Conservation (phyloP, 75 land plant genomes). For the Picea glauca region DNA sequence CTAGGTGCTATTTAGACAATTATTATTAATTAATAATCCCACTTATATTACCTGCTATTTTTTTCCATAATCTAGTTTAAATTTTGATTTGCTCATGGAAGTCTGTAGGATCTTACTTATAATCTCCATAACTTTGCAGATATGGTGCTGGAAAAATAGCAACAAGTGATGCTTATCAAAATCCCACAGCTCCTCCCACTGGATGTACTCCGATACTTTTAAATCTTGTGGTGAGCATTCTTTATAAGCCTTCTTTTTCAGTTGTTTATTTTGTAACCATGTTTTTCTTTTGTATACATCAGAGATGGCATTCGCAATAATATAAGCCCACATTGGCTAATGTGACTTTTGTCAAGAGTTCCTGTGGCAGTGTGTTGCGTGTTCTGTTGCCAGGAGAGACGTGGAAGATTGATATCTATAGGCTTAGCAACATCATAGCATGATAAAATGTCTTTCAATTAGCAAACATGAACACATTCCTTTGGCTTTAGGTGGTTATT, state of each 20-base stretch:
- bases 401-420: too few species aligned
- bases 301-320: not conserved
- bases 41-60: not conserved
- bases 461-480: too few species aligned
- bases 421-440: too few species aligned
- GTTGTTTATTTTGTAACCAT: not conserved
- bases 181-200: conserved; percentile 21
- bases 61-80: not conserved
- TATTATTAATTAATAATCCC: not conserved
- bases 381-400: too few species aligned
- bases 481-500: too few species aligned
- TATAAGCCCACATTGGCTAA: not conserved
- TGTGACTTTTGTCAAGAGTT: not conserved
- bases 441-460: too few species aligned
- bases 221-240: conserved; percentile 48
- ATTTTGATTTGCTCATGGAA: not conserved
- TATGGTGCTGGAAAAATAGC: conserved; percentile 29
- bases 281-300: not conserved
- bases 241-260: not conserved
- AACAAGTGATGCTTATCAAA: not conserved
- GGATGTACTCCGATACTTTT: conserved; percentile 47
- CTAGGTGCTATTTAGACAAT: not conserved
- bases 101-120: not conserved
- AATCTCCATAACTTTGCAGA: conserved; percentile 22
- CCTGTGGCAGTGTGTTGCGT: not conserved